phyloP scores from a whole-genome alignment of 2,329 filamentous ascomycete species.

The Diaporthe citriasiana region DNA sequence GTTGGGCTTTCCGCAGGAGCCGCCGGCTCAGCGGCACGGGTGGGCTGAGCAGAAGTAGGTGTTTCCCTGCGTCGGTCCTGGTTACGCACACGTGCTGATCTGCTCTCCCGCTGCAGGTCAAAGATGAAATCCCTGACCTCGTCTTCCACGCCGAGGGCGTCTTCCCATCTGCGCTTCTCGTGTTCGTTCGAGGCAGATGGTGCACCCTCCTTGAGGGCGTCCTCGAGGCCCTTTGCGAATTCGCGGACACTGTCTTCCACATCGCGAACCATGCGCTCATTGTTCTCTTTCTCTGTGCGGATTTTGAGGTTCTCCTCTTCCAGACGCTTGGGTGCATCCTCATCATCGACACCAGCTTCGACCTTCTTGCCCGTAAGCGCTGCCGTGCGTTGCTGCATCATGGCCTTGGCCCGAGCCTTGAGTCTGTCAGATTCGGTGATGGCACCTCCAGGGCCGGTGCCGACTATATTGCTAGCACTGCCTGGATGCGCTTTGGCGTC shows the following conservation, averaged over 20 bases:
- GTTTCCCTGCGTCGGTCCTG: constrained; percentile 68
- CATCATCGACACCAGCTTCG: constrained; percentile 77
- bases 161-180: constrained; percentile 94
- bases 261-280: constrained; percentile 96
- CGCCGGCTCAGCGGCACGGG: constrained; percentile 58
- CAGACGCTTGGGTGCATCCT: constrained; percentile 84
- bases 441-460: constrained; percentile 90
- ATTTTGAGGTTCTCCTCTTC: constrained; percentile 90
- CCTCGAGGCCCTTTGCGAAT: constrained; percentile 87
- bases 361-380: constrained; percentile 89
- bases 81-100: constrained; percentile 76
- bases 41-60: constrained; percentile 58
- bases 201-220: constrained; percentile 85
- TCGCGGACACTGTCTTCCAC: constrained; percentile 96
- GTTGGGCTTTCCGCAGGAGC: constrained; percentile 66
- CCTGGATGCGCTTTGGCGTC: constrained; percentile 93
- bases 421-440: constrained; percentile 95
- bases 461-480: constrained; percentile 84
- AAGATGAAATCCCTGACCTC: constrained; percentile 98
- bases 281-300: constrained; percentile 89
- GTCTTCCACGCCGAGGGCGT: constrained; percentile 95
- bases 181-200: constrained; percentile 86
- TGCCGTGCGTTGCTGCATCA: constrained; percentile 98
- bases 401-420: constrained; percentile 94
- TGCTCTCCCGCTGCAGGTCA: constrained; percentile 89